phyloP scores from a whole-genome alignment of 441 rosid species.

The Syzygium malaccense region DNA sequence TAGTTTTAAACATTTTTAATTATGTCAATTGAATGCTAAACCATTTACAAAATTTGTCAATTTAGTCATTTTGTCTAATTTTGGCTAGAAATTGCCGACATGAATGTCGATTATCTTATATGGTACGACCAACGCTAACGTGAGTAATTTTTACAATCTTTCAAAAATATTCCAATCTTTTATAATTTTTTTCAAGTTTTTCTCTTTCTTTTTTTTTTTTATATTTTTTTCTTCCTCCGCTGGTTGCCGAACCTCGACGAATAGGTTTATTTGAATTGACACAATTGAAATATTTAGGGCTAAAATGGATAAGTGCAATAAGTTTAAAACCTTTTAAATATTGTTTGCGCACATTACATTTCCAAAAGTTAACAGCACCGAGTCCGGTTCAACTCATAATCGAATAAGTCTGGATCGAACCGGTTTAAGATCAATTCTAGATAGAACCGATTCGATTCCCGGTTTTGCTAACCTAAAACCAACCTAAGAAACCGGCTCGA shows the following conservation, averaged over 20 bases:
- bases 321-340: not conserved
- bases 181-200: not conserved
- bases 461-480: accelerated
- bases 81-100: accelerated
- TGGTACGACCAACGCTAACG: accelerated
- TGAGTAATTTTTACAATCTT: too few relatives aligned
- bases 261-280: not conserved
- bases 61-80: accelerated
- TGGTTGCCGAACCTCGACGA: accelerated
- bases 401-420: accelerated
- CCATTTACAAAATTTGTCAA: too few relatives aligned
- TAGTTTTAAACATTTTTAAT: too few relatives aligned
- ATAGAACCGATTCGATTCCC: not conserved
- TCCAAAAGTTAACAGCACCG: accelerated
- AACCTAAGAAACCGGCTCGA: accelerated
- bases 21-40: accelerated
- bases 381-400: not conserved
- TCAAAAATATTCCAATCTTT: not conserved
- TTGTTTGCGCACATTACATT: accelerated
- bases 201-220: not conserved
- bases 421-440: accelerated
- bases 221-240: accelerated
- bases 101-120: accelerated
- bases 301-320: accelerated
- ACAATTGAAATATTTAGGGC: accelerated